phyloP scores from a whole-genome alignment of 2,329 filamentous ascomycete species.

The Dryadomyces quercivorus region DNA sequence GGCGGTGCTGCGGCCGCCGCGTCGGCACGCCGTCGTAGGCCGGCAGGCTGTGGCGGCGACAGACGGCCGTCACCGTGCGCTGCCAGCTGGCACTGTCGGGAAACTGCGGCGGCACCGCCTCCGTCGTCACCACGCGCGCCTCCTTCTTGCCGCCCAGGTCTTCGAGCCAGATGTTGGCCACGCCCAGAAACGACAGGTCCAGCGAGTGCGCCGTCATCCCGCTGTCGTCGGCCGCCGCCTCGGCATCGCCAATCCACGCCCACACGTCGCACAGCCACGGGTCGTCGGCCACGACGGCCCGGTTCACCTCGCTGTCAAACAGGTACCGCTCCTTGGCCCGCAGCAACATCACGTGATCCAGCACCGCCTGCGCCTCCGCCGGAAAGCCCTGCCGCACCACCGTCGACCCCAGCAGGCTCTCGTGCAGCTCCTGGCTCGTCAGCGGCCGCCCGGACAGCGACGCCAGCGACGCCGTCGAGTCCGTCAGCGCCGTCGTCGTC shows the following conservation, averaged over 20 bases:
- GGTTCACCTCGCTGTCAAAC: conserved; percentile 53
- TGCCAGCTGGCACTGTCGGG: conserved; percentile 46
- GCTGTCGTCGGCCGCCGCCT: conserved; percentile 49
- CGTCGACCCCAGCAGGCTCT: conserved; percentile 35
- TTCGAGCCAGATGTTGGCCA: conserved; percentile 60
- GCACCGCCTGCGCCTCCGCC: conserved; percentile 34
- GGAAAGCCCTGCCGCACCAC: conserved; percentile 33
- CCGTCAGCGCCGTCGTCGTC: conserved; percentile 2
- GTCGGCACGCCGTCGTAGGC: conserved; percentile 21
- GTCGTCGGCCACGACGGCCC: conserved; percentile 55
- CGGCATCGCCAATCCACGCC: conserved; percentile 56
- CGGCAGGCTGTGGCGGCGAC: conserved; percentile 48
- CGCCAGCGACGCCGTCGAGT: conserved; percentile 11
- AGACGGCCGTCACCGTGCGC: conserved; percentile 49
- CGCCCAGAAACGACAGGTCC: conserved; percentile 66
- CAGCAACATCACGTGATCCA: conserved; percentile 47
- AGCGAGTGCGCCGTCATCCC: conserved; percentile 59
- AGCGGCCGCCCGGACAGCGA: conserved; percentile 8
- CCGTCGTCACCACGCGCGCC: conserved; percentile 9
- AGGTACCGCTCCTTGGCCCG: conserved; percentile 51
- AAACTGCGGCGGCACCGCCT: conserved; percentile 31
- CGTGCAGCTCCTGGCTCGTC: conserved; percentile 40
- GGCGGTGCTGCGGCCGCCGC: conserved; percentile 54
- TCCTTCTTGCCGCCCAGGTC: conserved; percentile 41
- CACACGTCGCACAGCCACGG: conserved; percentile 68